phyloP scores from a whole-genome alignment of 2,329 filamentous ascomycete genomes.

The Aspergillus tanneri region DNA sequence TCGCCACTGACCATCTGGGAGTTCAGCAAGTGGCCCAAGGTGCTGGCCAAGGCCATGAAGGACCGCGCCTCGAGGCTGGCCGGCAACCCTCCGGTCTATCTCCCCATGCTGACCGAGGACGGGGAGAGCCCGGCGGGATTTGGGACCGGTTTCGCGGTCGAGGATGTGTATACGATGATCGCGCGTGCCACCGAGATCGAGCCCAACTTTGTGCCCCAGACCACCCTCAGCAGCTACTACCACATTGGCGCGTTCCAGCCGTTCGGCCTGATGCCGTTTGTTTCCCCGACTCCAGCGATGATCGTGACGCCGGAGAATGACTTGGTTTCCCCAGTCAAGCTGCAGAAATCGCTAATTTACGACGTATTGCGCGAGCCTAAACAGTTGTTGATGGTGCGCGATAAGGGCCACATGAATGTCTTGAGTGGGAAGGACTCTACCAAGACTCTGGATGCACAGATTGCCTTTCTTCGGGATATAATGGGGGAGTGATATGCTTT shows the following conservation, averaged over 20 bases:
- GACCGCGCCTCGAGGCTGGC: slow-evolving; percentile 42
- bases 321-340: slow-evolving; percentile 22
- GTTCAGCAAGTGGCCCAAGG: slow-evolving; percentile 16
- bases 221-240: slow-evolving; percentile 34
- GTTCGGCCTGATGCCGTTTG: slow-evolving; percentile 14
- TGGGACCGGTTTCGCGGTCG: slow-evolving; percentile 12
- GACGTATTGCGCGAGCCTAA: background rate
- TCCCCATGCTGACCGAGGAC: slow-evolving; percentile 38
- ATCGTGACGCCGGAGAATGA: slow-evolving; percentile 33
- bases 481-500: no score
- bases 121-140: slow-evolving; percentile 42
- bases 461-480: background rate
- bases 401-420: background rate
- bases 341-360: slow-evolving; percentile 27
- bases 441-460: background rate
- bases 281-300: slow-evolving; percentile 21
- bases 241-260: slow-evolving; percentile 28
- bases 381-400: background rate
- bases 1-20: slow-evolving; percentile 22
- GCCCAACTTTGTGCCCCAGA: slow-evolving; percentile 21
- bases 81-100: slow-evolving; percentile 41
- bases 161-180: slow-evolving; percentile 17
- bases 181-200: slow-evolving; percentile 14
- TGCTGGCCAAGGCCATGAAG: slow-evolving; percentile 32
- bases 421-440: background rate